Evolutionary conservation across 768 basidiomycete genomes (phyloP), one percentile per base, ranked within the genome.

Genomic region (Leccinum uliginosum): DNA sequence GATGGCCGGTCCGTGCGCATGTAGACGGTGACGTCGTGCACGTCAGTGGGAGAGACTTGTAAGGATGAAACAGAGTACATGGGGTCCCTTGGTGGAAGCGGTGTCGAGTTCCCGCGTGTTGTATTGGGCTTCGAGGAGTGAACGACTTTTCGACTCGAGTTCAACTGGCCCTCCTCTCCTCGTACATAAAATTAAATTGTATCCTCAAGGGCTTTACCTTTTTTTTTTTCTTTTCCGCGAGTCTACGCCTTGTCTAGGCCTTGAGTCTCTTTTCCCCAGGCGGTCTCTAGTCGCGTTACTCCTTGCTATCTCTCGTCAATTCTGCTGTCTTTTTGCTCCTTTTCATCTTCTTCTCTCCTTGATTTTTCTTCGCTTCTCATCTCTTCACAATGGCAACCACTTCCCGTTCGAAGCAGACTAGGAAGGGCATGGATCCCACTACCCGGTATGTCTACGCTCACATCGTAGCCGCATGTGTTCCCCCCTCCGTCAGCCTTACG

Each of bases 371-470:
- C 46, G 59, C 59, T 55, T 58, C 59, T 53, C 55, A 48, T 55
- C 44, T 64, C 60, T 62, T 61, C 57, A 53, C 63, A 60, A 89
- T 89, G 87, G 82, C 86, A 66, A 78, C 85, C 55, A 71, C 83
- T 65, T 74, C 83, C 65, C 79, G 88, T 71, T 69, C 80, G 62
- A 90, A 87, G 74, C 78, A 80, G 53, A 66, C 78, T 58, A 82
- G 82, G 74, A 89, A 84, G 71, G 84, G 83, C 51, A 74, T 76
- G 62, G 86, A 88, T 62, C 73, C 80, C 54, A 53, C 70, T 60
- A 61, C 75, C 71, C 74, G 78, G 83, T 77, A 74, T 74, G 83
- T 82, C 62, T 54, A 43, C 55, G 40, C 19, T 49, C 54, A n/a
- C 48, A 34, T 53, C 49, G 59, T 55, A 51, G 52, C 62, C 54